These are phyloP conservation scores for Juglanconis oblonga DNA, from an alignment of 2,329 filamentous ascomycete species.

Conservation along the genomic window DNA sequence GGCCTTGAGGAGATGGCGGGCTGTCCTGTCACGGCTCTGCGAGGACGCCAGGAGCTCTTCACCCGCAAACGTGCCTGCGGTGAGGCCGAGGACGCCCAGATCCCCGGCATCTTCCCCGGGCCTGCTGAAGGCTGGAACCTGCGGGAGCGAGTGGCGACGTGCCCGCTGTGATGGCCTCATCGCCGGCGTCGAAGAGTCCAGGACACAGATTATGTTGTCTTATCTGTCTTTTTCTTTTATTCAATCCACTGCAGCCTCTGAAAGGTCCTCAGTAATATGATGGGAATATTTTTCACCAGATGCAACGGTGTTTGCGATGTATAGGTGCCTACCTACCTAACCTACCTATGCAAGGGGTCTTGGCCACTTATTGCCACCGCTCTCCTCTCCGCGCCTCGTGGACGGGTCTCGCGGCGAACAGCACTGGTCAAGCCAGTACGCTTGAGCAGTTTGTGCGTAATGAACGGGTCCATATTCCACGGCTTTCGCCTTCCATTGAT, in stretches of 20 bases:
- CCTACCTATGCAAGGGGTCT: too few relatives aligned
- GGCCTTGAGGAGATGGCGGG: slow-evolving; percentile 21
- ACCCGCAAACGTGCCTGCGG: slow-evolving; percentile 21
- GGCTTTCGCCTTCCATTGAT: not conserved
- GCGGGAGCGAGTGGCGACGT: not conserved
- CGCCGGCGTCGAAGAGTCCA: not conserved
- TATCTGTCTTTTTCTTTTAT: not conserved
- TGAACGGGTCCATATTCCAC: not conserved
- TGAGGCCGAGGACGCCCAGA: slow-evolving; percentile 19
- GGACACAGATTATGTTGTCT: not conserved
- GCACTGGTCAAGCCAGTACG: too few relatives aligned
- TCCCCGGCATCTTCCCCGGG: slow-evolving; percentile 23
- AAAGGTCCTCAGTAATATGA: not conserved
- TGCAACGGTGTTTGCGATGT: too few relatives aligned
- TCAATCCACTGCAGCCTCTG: not conserved
- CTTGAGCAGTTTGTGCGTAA: too few relatives aligned
- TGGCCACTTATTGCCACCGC: too few relatives aligned
- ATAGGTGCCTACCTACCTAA: too few relatives aligned
- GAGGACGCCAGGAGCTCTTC: slow-evolving; percentile 19
- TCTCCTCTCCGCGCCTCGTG: too few relatives aligned
- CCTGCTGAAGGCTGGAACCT: not conserved
- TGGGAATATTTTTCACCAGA: not conserved
- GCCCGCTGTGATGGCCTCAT: not conserved
- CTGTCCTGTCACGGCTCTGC: slow-evolving; percentile 18
- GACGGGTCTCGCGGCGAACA: too few relatives aligned